These are phyloP conservation scores for Phytophthora sp. DNA, from an alignment of 352 stramenopile species.

Conservation along the genomic window DNA sequence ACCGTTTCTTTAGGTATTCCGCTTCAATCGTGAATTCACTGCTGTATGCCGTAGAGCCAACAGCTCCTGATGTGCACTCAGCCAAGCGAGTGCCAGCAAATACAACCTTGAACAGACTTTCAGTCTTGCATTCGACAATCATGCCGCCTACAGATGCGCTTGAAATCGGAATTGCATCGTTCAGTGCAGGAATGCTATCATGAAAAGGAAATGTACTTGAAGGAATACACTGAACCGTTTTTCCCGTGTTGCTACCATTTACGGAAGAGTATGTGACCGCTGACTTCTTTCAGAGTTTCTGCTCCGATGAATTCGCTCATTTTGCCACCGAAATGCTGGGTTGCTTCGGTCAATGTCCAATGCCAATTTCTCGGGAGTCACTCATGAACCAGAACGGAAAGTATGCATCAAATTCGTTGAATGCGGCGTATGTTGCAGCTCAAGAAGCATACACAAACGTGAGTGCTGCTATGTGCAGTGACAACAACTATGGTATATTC, in stretches of 20 bases:
- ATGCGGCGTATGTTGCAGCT: background rate
- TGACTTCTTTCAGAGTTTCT: too few relatives aligned
- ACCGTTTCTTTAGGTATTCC: background rate
- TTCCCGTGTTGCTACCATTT: background rate
- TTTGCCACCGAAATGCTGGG: too few relatives aligned
- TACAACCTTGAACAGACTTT: constrained; percentile 15
- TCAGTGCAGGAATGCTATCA: constrained; percentile 1
- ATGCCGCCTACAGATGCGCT: background rate
- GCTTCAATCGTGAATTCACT: constrained; percentile 27
- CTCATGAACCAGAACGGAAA: background rate
- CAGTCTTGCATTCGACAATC: constrained; percentile 9
- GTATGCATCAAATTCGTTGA: background rate
- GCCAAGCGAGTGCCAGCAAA: constrained; percentile 25
- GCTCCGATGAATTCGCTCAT: too few relatives aligned
- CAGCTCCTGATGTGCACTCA: constrained; percentile 10
- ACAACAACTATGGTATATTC: background rate
- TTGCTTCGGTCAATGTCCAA: background rate
- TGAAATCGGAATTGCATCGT: background rate
- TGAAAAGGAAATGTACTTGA: constrained; percentile 6
- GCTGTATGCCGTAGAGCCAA: constrained; percentile 23
- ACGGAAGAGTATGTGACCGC: background rate
- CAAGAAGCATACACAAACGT: background rate
- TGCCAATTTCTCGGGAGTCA: background rate
- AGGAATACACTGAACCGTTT: constrained; percentile 6
- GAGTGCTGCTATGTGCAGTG: background rate